Base-by-base conservation (phyloP, 1,139 yeast genomes). In the Yamadazyma buinensis region DNA sequence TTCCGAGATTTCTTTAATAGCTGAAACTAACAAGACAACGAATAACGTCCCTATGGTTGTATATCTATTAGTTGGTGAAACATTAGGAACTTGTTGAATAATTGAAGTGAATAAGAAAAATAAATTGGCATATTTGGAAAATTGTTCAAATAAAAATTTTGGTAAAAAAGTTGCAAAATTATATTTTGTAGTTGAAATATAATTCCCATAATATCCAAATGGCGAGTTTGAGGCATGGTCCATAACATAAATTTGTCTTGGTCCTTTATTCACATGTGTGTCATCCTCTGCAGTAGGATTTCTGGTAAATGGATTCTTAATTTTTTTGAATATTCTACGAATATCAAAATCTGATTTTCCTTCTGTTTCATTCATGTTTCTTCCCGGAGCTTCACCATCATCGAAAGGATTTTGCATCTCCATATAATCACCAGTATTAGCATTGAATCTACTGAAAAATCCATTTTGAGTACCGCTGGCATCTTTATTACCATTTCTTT, bases 41-140 rank as follows among this genome's bases (percentile, higher is more conserved):
- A 81, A 61, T 43, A 94, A 70, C 0, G 98, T 94, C 26, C 95
- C 95, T 38, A 92, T 85, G 0, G 99, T 94, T 7, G 99, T 94
- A 54, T 80, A 94, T 60, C 97, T 68, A 59, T 92, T 94, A 0
- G 98, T 94, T 4, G 99, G 99, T 0, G 97, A 82, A 4, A 92
- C 97, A 46, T 83, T 77, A 5, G 98, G 99, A 11, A 94, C 97
- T 57, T 94, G 99, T 64, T 94, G 99, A 47, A 94, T 92, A 28
- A 78, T 72, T 4, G 97, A 84, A 1, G 99, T 94, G 65, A 87
- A 86, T 35, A 94, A 64, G 58, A 94, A 94, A 61, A 94, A 94
- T 57, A 94, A 67, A 55, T 94, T 94, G 19, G 99, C 97, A 57
- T 94, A 94, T 57, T 92, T 94, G 43, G 97, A 85, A 59, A 94